Base-by-base conservation (phyloP, 2,329 filamentous ascomycete genomes). In the Epichloe glyceriae region DNA sequence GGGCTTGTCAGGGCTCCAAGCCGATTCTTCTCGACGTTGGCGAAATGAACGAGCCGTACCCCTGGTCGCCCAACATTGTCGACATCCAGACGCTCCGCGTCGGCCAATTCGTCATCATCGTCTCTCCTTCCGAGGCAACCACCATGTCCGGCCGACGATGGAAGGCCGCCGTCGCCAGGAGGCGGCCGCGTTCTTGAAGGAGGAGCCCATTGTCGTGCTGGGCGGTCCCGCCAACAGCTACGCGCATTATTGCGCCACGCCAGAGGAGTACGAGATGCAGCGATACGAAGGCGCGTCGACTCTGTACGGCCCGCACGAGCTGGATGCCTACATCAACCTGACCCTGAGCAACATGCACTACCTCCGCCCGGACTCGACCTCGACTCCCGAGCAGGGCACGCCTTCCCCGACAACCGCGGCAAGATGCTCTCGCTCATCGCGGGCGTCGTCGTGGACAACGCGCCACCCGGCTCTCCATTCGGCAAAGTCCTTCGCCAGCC, bases 251-350 rank as follows among this genome's bases (percentile, higher is more conserved):
- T 80, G 88, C 52, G 67, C 83, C 1, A 91, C 88, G 0, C 77
- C 82, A 30, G 86, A 94, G 64, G 86, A 95, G 65, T 94, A 93
- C 64, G 69, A 71, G 12, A 73, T 93, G 44, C 91, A 96, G 69
- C 83, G 91, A 10, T 96, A 96, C 67, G 91, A 97, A 69, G 91
- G 90, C n/a, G 91, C 88, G 0, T 91, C 86, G 6, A 97, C 91
- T 0, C 79, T 97, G 2, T 93, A 86, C 64, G 91, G 91, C 0
- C 85, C 78, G 2, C 81, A 89, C 65, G 87, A 88, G 0, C 76
- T 96, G 11, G 80, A 85, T 37, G 91, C 89, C 1, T 93, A 93
- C 70, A 86, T 96, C 69, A 90, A 94, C 65, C 73, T 91, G 42
- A 90, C 88, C 0, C 72, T 89, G n/a, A 80, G 85, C 63, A 77